Conservation (phyloP, 2,329 filamentous ascomycete genomes). For the Venturia carpophila region DNA sequence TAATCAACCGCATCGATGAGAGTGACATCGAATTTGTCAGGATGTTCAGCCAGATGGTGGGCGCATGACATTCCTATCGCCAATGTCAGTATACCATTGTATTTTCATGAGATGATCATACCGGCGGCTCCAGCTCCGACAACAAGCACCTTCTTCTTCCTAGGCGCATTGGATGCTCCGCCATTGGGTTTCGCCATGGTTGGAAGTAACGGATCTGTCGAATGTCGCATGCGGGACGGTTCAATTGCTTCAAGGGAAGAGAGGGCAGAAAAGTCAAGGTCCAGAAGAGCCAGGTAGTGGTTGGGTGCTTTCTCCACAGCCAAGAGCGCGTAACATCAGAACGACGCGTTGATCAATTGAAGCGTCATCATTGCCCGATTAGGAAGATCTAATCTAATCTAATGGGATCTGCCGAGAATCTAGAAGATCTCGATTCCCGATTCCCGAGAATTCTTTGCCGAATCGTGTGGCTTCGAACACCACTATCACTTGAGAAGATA, state of each 20-base stretch:
- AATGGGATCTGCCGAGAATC: background rate
- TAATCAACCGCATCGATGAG: slow-evolving; percentile 52
- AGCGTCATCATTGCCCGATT: slow-evolving; percentile 11
- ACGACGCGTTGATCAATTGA: slow-evolving; percentile 5
- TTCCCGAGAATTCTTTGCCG: too few relatives aligned
- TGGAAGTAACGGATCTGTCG: slow-evolving; percentile 12
- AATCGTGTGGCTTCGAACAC: too few relatives aligned
- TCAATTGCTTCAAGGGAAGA: background rate
- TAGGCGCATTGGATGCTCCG: background rate
- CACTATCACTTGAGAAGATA: background rate
- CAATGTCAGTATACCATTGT: background rate
- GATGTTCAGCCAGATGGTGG: slow-evolving; percentile 57
- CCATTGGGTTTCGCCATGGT: slow-evolving; percentile 17
- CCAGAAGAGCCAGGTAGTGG: background rate
- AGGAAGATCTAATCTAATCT: slow-evolving; percentile 2
- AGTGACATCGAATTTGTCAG: slow-evolving; percentile 57
- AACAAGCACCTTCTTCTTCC: slow-evolving; percentile 31
- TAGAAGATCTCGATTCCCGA: too few relatives aligned
- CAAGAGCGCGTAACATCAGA: background rate
- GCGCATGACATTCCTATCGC: slow-evolving; percentile 56
- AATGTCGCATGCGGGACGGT: slow-evolving; percentile 4
- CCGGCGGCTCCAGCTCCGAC: slow-evolving; percentile 36
- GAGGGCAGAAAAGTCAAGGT: too few relatives aligned
- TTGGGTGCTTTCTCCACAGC: background rate
- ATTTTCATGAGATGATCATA: slow-evolving; percentile 21